phyloP scores from a whole-genome alignment of 225 moss, liverwort and hornwort species.

The Ulota crispa region DNA sequence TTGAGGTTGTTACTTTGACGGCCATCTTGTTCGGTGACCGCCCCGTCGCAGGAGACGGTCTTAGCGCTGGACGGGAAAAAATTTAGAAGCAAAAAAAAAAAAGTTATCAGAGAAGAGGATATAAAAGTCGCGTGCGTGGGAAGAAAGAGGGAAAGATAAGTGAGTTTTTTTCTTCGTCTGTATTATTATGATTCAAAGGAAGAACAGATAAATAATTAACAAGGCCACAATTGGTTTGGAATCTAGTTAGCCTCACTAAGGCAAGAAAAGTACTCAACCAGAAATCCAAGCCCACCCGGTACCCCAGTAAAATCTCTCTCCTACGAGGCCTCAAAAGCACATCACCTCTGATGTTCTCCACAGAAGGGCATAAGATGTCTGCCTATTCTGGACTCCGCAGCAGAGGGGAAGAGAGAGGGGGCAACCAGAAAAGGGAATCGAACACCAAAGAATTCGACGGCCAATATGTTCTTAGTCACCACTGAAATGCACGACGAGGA shows the following conservation, averaged over 20 bases:
- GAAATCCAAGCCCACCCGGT: neutral
- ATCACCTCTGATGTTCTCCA: neutral
- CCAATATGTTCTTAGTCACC: slow-evolving; percentile 1
- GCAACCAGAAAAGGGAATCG: neutral
- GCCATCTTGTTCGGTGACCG: slow-evolving; percentile 34
- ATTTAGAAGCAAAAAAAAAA: slow-evolving; percentile 10
- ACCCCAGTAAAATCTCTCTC: neutral
- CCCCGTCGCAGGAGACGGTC: slow-evolving; percentile 15
- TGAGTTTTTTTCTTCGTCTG: neutral
- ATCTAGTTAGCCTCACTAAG: neutral
- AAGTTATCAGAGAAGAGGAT: slow-evolving; percentile 9
- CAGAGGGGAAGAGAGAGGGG: neutral
- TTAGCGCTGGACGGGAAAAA: slow-evolving; percentile 2
- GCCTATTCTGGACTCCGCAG: neutral
- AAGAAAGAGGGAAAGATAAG: neutral
- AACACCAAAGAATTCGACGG: neutral
- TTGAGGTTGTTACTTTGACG: slow-evolving; percentile 29
- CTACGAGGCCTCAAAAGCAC: neutral
- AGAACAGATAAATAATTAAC: neutral
- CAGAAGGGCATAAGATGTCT: neutral
- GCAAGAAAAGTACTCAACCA: neutral
- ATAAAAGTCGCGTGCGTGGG: neutral
- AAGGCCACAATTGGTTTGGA: neutral
- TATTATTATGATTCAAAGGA: neutral
- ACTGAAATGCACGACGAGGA: neutral